These are phyloP conservation scores for Parastagonospora nodorum DNA, from an alignment of 2,329 filamentous ascomycete genomes.

Conservation along the genomic window DNA sequence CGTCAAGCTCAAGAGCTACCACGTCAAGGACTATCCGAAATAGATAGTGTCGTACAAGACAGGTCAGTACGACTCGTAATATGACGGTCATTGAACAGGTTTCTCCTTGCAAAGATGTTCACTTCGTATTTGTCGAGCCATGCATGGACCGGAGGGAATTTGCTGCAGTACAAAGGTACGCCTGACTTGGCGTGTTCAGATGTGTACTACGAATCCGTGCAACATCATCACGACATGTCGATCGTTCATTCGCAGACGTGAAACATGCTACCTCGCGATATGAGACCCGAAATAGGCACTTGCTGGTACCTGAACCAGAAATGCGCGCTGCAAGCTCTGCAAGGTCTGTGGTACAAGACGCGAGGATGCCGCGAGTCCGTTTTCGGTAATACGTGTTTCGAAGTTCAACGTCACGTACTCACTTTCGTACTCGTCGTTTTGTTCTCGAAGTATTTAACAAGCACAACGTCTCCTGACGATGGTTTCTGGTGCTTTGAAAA, in stretches of 20 bases:
- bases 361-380: constrained; percentile 7
- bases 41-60: constrained; percentile 35
- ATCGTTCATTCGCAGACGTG: constrained; percentile 15
- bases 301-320: constrained; percentile 32
- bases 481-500: not conserved
- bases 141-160: not conserved
- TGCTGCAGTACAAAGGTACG: constrained; percentile 7
- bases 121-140: not conserved
- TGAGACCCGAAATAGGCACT: constrained; percentile 25
- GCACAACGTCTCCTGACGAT: not conserved
- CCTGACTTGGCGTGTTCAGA: constrained; percentile 19
- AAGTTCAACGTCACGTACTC: constrained; percentile 9
- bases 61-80: constrained; percentile 12
- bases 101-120: constrained; percentile 13
- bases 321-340: constrained; percentile 31
- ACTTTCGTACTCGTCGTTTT: not conserved
- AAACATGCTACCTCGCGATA: constrained; percentile 28
- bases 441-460: not conserved
- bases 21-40: constrained; percentile 79
- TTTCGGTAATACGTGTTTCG: constrained; percentile 14
- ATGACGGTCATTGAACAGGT: constrained; percentile 14
- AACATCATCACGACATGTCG: constrained; percentile 1
- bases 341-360: constrained; percentile 35
- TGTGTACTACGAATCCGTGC: constrained; percentile 9
- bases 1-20: constrained; percentile 93